These are phyloP conservation scores for Beauveria caledonica DNA, from an alignment of 2,329 filamentous ascomycete genomes.

Conservation along the genomic window DNA sequence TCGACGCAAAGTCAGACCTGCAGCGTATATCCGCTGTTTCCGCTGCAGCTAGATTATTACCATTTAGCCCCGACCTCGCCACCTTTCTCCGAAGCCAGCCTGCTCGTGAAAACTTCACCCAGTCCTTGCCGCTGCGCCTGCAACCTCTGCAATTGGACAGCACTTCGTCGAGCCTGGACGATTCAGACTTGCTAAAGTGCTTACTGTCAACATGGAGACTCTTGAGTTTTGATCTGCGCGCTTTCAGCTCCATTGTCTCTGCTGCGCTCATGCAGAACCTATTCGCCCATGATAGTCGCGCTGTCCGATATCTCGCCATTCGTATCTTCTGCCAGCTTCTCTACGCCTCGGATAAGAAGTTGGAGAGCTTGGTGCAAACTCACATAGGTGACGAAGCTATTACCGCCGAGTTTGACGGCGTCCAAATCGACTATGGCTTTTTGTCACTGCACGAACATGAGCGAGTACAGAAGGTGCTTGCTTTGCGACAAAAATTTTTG, in stretches of 20 bases:
- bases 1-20: conserved; percentile 32
- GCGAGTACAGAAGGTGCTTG: conserved; percentile 38
- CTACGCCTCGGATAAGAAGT: conserved; percentile 69
- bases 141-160: conserved; percentile 21
- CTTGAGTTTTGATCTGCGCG: conserved; percentile 63
- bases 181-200: conserved; percentile 20
- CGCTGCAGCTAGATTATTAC: conserved; percentile 71
- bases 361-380: conserved; percentile 60
- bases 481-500: conserved; percentile 32
- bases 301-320: conserved; percentile 72
- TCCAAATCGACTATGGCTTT: conserved; percentile 70
- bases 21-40: conserved; percentile 45
- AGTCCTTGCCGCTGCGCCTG: conserved; percentile 16
- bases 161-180: conserved; percentile 13
- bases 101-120: conserved; percentile 17
- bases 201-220: conserved; percentile 61
- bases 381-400: conserved; percentile 57
- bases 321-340: conserved; percentile 73
- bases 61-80: conserved; percentile 72
- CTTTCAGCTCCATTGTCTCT: conserved; percentile 57
- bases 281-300: conserved; percentile 50
- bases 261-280: conserved; percentile 61
- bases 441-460: conserved; percentile 50
- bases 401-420: conserved; percentile 66
- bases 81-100: conserved; percentile 55